Percentiles rank a stretch among this genome's conserved stretches.
phyloP scores from a whole-genome alignment of 352 stramenopile genomes.

The Pilasporangium apinafurcum region DNA sequence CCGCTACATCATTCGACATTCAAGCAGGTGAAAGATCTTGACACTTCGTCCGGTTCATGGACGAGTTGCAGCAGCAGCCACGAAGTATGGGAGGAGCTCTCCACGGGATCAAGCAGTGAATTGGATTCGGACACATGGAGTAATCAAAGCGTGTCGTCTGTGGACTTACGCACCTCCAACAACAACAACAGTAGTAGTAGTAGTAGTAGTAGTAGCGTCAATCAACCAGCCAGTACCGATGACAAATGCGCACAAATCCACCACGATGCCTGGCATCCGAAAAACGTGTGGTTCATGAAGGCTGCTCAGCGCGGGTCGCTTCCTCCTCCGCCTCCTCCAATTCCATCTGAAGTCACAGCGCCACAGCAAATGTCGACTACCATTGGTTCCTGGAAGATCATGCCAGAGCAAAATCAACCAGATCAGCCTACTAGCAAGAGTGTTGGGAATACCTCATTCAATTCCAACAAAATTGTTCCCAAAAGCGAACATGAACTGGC shows the following conservation, averaged over 20 bases:
- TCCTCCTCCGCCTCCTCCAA: too few species aligned
- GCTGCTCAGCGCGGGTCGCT: too few species aligned
- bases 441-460: constrained; percentile 1
- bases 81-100: constrained; percentile 35
- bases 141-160: constrained; percentile 8
- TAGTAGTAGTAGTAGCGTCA: neutral
- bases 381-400: neutral
- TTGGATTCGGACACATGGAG: constrained; percentile 15
- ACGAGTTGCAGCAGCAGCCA: constrained; percentile 44
- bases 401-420: too few species aligned
- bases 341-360: neutral
- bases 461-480: neutral
- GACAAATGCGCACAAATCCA: too few species aligned
- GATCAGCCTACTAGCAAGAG: too few species aligned
- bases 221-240: too few species aligned
- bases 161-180: neutral
- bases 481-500: too few species aligned
- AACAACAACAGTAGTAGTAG: constrained; percentile 1
- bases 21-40: constrained; percentile 11
- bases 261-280: too few species aligned
- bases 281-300: too few species aligned
- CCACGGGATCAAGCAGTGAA: constrained; percentile 23
- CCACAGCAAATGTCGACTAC: neutral
- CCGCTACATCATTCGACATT: neutral
- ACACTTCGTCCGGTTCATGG: constrained; percentile 21